phyloP scores from a whole-genome alignment of 164 flowering plant genomes.

The Vitis vinifera region DNA sequence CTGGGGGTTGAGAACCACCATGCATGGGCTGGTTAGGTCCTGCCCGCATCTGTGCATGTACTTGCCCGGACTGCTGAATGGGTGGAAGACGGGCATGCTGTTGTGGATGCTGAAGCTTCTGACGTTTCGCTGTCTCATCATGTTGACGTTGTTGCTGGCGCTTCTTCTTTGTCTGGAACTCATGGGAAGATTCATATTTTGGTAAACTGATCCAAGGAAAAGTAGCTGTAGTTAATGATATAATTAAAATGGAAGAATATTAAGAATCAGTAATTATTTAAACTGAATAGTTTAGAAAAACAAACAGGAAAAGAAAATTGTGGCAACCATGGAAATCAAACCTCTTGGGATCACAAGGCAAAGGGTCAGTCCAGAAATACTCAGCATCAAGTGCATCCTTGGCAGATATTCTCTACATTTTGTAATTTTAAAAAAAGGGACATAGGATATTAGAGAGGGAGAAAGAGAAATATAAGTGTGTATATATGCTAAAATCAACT shows the following conservation, averaged over 20 bases:
- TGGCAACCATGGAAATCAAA: constrained; percentile 14
- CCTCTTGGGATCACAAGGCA: constrained; percentile 98
- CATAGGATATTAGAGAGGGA: too few relatives aligned
- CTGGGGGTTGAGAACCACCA: constrained; percentile 54
- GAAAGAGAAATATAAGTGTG: too few relatives aligned
- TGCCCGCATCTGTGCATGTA: constrained; percentile 58
- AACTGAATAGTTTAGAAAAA: too few relatives aligned
- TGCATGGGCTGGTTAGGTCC: constrained; percentile 66
- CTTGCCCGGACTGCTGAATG: constrained; percentile 78
- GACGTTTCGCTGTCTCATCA: constrained; percentile 82
- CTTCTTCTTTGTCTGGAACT: constrained; percentile 95
- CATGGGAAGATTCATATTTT: constrained; percentile 89
- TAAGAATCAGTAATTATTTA: too few relatives aligned
- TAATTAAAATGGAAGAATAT: not conserved
- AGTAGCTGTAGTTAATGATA: constrained; percentile 2
- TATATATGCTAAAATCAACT: too few relatives aligned
- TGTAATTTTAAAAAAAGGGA: too few relatives aligned
- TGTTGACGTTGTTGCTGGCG: constrained; percentile 86
- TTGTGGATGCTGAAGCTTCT: constrained; percentile 78
- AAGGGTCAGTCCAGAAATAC: constrained; percentile 95
- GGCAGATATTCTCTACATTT: constrained; percentile 85
- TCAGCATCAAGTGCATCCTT: constrained; percentile 98
- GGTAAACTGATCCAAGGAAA: constrained; percentile 53
- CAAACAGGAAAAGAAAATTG: too few relatives aligned
- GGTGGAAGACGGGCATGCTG: constrained; percentile 82